A percentile compares a stretch with the other conserved stretches of the same genome.
Conservation (phyloP, 495 filamentous ascomycete genomes). For the Trichoderma gamsii region DNA sequence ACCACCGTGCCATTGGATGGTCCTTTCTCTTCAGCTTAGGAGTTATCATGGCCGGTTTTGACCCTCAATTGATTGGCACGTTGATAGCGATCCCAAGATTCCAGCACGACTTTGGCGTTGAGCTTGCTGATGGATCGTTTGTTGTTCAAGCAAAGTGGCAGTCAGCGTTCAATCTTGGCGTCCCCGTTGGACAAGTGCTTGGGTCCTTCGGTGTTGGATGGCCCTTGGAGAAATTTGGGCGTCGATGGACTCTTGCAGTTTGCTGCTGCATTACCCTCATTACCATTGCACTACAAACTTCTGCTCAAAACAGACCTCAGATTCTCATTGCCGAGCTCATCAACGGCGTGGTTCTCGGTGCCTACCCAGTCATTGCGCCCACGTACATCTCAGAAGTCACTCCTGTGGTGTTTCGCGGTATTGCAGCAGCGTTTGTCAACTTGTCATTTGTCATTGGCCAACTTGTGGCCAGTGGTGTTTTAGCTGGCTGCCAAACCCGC, state of each 20-base stretch:
- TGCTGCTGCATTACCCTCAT: slow-evolving; percentile 38
- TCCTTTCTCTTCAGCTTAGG: slow-evolving; percentile 43
- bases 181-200: slow-evolving; percentile 32
- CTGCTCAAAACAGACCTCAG: slow-evolving; percentile 52
- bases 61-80: slow-evolving; percentile 32
- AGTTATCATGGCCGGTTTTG: slow-evolving; percentile 54
- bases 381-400: slow-evolving; percentile 66
- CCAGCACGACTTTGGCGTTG: slow-evolving; percentile 30
- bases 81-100: slow-evolving; percentile 30
- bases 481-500: slow-evolving; percentile 46
- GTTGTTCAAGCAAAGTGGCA: slow-evolving; percentile 31
- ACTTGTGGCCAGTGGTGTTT: slow-evolving; percentile 61
- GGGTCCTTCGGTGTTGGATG: slow-evolving; percentile 30
- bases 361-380: slow-evolving; percentile 54
- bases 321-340: slow-evolving; percentile 61
- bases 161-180: slow-evolving; percentile 31
- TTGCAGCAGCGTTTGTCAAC: slow-evolving; percentile 64
- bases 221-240: slow-evolving; percentile 29
- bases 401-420: slow-evolving; percentile 55
- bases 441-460: slow-evolving; percentile 68
- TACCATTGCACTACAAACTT: slow-evolving; percentile 52
- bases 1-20: slow-evolving; percentile 46
- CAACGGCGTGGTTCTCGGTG: slow-evolving; percentile 57
- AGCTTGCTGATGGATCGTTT: slow-evolving; percentile 20
- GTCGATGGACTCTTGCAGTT: slow-evolving; percentile 31